Evolutionary conservation across 495 filamentous ascomycete species (phyloP).

Genomic region (Copromyces sp.): DNA sequence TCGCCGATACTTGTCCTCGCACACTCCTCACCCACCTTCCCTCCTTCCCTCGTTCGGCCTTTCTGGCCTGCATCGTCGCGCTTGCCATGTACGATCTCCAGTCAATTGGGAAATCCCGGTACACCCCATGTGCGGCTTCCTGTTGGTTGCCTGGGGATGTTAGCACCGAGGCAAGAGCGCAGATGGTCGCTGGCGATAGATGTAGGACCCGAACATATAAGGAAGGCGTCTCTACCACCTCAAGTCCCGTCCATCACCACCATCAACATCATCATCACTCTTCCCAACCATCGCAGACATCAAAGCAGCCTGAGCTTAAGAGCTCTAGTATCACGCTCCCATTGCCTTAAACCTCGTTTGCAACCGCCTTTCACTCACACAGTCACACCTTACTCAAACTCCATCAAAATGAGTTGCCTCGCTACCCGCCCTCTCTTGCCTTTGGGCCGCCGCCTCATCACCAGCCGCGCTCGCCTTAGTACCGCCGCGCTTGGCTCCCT

Average conservation of each 20-base stretch:
- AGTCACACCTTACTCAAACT: background rate
- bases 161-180: background rate
- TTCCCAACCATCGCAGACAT: background rate
- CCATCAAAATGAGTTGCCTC: slow-evolving; percentile 2
- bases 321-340: background rate
- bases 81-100: background rate
- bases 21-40: background rate
- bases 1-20: background rate
- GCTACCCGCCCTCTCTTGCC: background rate
- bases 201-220: background rate
- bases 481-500: slow-evolving; percentile 5
- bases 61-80: background rate
- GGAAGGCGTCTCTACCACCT: background rate
- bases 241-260: background rate
- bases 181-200: background rate
- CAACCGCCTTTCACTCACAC: background rate
- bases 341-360: background rate
- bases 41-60: background rate
- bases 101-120: background rate
- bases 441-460: slow-evolving; percentile 1
- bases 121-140: background rate
- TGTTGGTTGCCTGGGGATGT: background rate
- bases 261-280: background rate
- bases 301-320: background rate
- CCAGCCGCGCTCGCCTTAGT: slow-evolving; percentile 8